Evolutionary conservation across 768 basidiomycete genomes (phyloP).

Genomic region (Kwoniella dendrophila): DNA sequence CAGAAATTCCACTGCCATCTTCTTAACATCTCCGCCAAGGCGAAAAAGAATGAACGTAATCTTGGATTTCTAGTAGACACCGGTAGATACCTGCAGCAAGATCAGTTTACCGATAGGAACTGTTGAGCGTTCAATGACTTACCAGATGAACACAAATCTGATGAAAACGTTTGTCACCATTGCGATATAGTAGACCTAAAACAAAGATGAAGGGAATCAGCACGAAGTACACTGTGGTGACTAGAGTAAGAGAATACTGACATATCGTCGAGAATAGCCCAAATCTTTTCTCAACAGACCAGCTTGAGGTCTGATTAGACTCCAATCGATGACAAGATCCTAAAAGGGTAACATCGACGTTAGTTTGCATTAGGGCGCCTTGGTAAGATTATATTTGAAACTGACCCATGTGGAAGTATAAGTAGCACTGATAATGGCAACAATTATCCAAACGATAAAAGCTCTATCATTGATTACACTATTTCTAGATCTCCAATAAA

Average conservation of each 20-base stretch:
- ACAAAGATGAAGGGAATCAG: background rate
- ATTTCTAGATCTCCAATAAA: slow-evolving; percentile 70
- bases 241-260: background rate
- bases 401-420: slow-evolving; percentile 81
- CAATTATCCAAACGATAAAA: slow-evolving; percentile 72
- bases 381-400: background rate
- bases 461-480: slow-evolving; percentile 57
- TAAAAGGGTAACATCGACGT: slow-evolving; percentile 67
- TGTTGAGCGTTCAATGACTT: slow-evolving; percentile 1
- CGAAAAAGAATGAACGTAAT: slow-evolving; percentile 69
- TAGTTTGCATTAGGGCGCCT: slow-evolving; percentile 60
- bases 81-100: slow-evolving; percentile 64
- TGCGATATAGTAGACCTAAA: slow-evolving; percentile 51
- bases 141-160: slow-evolving; percentile 77
- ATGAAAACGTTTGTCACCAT: slow-evolving; percentile 70
- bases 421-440: slow-evolving; percentile 65
- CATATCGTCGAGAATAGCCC: slow-evolving; percentile 64
- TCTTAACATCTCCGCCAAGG: slow-evolving; percentile 72
- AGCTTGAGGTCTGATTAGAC: slow-evolving; percentile 66
- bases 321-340: slow-evolving; percentile 94
- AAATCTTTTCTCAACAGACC: slow-evolving; percentile 73
- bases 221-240: background rate
- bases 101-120: background rate
- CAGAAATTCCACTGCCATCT: slow-evolving; percentile 92
- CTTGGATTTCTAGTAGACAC: slow-evolving; percentile 59